Evolutionary conservation across 2,329 filamentous ascomycete species (phyloP).

Genomic region (Fusarium sp.): DNA sequence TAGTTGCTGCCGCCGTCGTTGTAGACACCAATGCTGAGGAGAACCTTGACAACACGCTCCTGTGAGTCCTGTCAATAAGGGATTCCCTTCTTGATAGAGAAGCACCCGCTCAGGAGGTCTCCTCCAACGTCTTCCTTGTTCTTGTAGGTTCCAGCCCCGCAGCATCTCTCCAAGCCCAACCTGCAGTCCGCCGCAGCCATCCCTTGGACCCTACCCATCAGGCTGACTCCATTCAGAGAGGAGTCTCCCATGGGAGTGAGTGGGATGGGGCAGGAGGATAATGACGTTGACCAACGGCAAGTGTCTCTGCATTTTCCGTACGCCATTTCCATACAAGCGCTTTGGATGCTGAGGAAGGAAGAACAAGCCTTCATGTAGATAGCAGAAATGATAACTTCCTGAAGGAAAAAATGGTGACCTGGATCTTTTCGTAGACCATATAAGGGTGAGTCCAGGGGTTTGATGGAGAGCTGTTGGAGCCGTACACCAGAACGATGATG

Average conservation of each 20-base stretch:
- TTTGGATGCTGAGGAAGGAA: too few species aligned
- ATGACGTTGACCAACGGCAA: too few species aligned
- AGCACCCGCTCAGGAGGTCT: conserved; percentile 49
- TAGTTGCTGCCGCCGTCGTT: conserved; percentile 45
- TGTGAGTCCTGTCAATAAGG: conserved; percentile 53
- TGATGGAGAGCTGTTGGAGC: too few species aligned
- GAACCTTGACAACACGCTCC: conserved; percentile 53
- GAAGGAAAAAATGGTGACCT: too few species aligned
- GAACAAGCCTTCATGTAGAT: too few species aligned
- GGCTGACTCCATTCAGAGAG: conserved; percentile 12
- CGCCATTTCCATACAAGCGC: too few species aligned
- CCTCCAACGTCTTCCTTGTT: conserved; percentile 40
- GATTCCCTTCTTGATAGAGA: conserved; percentile 50
- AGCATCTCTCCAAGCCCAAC: conserved; percentile 35
- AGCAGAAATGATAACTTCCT: too few species aligned
- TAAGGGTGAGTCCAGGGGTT: too few species aligned
- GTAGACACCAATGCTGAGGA: conserved; percentile 52
- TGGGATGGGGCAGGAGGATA: neutral
- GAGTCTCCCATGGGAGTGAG: conserved; percentile 12
- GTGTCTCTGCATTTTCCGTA: too few species aligned
- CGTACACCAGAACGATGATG: too few species aligned
- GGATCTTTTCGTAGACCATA: too few species aligned
- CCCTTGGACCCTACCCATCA: conserved; percentile 10
- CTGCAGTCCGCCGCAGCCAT: conserved; percentile 18
- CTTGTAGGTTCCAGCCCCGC: conserved; percentile 43